Conservation (phyloP, 192 early-diverging fungal species). For the Backusella tuberculispora region DNA sequence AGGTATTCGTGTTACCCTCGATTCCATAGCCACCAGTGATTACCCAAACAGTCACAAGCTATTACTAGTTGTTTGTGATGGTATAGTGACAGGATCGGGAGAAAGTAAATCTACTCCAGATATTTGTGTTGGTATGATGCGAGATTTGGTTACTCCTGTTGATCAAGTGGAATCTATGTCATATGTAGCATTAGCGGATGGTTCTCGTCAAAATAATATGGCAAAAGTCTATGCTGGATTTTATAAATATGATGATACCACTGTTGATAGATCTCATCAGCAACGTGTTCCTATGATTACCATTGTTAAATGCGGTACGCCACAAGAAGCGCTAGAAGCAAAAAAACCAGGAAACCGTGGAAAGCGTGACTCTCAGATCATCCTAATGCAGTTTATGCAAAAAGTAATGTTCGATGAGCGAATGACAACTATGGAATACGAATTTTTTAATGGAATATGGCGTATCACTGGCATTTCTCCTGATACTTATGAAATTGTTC, state of each 20-base stretch:
- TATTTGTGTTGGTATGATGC: slow-evolving; percentile 81
- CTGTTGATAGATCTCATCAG: slow-evolving; percentile 65
- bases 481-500: slow-evolving; percentile 75
- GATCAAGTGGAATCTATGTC: slow-evolving; percentile 58
- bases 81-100: slow-evolving; percentile 84
- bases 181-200: slow-evolving; percentile 92
- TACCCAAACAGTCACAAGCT: slow-evolving; percentile 89
- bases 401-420: slow-evolving; percentile 89
- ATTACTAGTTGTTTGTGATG: slow-evolving; percentile 87
- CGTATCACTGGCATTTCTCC: slow-evolving; percentile 70
- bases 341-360: slow-evolving; percentile 90
- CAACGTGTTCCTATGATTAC: slow-evolving; percentile 73
- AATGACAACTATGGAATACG: slow-evolving; percentile 83
- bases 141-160: slow-evolving; percentile 54
- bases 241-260: slow-evolving; percentile 80
- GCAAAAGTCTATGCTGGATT: slow-evolving; percentile 93
- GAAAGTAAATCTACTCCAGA: slow-evolving; percentile 78
- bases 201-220: slow-evolving; percentile 89
- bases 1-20: slow-evolving; percentile 80
- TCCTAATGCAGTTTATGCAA: slow-evolving; percentile 95
- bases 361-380: slow-evolving; percentile 96
- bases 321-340: slow-evolving; percentile 56
- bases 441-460: slow-evolving; percentile 79
- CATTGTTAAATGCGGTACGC: slow-evolving; percentile 60
- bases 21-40: slow-evolving; percentile 82